phyloP scores from a whole-genome alignment of 768 basidiomycete species.

The Lanmaoa rubissima region DNA sequence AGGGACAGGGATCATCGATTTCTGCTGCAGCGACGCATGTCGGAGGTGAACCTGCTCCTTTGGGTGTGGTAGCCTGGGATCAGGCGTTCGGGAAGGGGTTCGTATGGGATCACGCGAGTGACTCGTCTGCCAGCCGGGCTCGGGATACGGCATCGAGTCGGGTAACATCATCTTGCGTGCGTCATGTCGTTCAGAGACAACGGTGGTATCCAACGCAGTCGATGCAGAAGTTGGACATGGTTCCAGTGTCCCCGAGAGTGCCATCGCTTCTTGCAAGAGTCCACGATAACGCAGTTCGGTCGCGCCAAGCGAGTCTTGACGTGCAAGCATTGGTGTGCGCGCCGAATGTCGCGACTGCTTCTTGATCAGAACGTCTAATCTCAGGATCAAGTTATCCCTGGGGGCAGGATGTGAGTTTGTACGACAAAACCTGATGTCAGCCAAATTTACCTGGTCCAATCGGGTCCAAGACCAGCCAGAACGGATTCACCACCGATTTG shows the following conservation, averaged over 20 bases:
- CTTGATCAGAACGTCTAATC: constrained; percentile 32
- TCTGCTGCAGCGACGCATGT: constrained; percentile 42
- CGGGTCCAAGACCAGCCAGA: constrained; percentile 41
- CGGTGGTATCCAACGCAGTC: constrained; percentile 21
- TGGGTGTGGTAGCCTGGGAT: constrained; percentile 47
- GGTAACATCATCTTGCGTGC: constrained; percentile 40
- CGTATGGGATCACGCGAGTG: constrained; percentile 48
- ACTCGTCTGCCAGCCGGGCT: constrained; percentile 32
- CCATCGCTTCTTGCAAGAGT: constrained; percentile 38
- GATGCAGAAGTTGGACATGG: constrained; percentile 16
- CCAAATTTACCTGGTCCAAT: constrained; percentile 56
- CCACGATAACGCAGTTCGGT: constrained; percentile 53
- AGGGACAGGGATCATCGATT: constrained; percentile 44
- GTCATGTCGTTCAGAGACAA: constrained; percentile 39
- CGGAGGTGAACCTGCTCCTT: constrained; percentile 67
- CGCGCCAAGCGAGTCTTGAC: constrained; percentile 20
- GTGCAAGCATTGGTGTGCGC: neutral
- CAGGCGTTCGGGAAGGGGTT: constrained; percentile 55
- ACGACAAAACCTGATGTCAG: neutral
- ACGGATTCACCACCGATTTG: constrained; percentile 46
- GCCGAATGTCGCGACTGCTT: constrained; percentile 21
- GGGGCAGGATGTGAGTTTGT: neutral
- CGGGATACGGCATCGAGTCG: constrained; percentile 42
- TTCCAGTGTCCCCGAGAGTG: constrained; percentile 20
- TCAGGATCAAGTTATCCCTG: constrained; percentile 25